Evolutionary conservation across 2,329 filamentous ascomycete genomes (phyloP).

Genomic region (Kalmusia sp.): DNA sequence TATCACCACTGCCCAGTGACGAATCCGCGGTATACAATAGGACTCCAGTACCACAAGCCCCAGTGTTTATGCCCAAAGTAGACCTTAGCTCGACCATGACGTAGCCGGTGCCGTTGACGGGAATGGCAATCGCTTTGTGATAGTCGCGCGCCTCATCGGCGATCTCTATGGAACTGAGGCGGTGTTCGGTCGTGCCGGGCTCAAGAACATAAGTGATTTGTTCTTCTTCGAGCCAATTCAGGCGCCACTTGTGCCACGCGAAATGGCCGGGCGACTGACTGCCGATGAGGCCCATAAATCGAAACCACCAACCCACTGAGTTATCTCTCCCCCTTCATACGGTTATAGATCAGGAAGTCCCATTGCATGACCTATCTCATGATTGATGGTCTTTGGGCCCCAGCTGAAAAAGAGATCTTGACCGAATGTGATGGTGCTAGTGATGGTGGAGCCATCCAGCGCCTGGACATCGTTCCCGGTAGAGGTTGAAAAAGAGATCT

Average conservation of each 20-base stretch:
- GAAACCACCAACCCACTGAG: slow-evolving; percentile 20
- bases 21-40: slow-evolving; percentile 15
- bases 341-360: slow-evolving; percentile 24
- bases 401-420: slow-evolving; percentile 17
- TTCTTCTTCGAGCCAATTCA: slow-evolving; percentile 19
- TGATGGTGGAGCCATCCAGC: slow-evolving; percentile 12
- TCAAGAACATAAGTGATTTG: slow-evolving; percentile 16
- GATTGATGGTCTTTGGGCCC: slow-evolving; percentile 20
- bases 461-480: background rate
- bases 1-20: background rate
- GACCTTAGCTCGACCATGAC: slow-evolving; percentile 22
- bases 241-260: slow-evolving; percentile 24
- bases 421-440: slow-evolving; percentile 18
- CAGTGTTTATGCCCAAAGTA: slow-evolving; percentile 4
- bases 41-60: slow-evolving; percentile 18
- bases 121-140: slow-evolving; percentile 13
- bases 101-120: slow-evolving; percentile 9
- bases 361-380: slow-evolving; percentile 22
- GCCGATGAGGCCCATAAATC: slow-evolving; percentile 24
- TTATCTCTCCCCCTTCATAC: background rate
- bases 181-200: slow-evolving; percentile 14
- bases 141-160: background rate
- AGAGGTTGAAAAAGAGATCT: background rate
- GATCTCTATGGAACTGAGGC: slow-evolving; percentile 19
- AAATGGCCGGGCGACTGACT: slow-evolving; percentile 19